A percentile compares a stretch with the other conserved stretches of the same genome.
phyloP scores from a whole-genome alignment of 73 alveolate genomes.

The Blepharisma japonicum region DNA sequence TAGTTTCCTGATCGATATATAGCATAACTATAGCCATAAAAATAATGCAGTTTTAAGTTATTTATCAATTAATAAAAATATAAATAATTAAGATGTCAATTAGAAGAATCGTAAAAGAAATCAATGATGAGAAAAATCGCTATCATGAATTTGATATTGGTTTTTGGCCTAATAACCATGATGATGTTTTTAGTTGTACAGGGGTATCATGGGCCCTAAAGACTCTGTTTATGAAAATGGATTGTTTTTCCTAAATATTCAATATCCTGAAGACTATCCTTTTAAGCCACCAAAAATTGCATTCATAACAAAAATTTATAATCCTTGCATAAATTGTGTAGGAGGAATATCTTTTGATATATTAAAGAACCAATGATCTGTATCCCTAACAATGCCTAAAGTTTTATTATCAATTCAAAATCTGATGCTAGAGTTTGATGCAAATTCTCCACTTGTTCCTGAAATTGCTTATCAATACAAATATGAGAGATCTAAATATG shows the following conservation, averaged over 20 bases:
- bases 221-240: constrained; percentile 54
- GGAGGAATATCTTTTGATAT: constrained; percentile 70
- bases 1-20: too few species aligned
- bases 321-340: not conserved
- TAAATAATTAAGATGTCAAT: not conserved
- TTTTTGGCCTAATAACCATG: constrained; percentile 78
- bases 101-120: not conserved
- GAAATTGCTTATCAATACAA: constrained; percentile 79
- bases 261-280: constrained; percentile 55
- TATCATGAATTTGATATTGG: not conserved
- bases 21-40: too few species aligned
- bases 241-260: constrained; percentile 34
- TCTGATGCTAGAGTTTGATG: constrained; percentile 82
- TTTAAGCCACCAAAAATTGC: constrained; percentile 55
- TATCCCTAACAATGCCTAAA: constrained; percentile 67
- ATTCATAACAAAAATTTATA: constrained; percentile 37
- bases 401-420: constrained; percentile 69
- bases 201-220: constrained; percentile 41
- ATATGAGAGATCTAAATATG: constrained; percentile 65
- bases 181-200: constrained; percentile 61
- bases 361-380: constrained; percentile 73
- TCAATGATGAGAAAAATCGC: too few species aligned
- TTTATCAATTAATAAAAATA: not conserved
- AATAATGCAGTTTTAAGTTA: too few species aligned
- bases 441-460: constrained; percentile 83